Percentiles rank a stretch among this genome's conserved stretches.
phyloP scores from a whole-genome alignment of 2,329 filamentous ascomycete species.

The Colletotrichum phormii region DNA sequence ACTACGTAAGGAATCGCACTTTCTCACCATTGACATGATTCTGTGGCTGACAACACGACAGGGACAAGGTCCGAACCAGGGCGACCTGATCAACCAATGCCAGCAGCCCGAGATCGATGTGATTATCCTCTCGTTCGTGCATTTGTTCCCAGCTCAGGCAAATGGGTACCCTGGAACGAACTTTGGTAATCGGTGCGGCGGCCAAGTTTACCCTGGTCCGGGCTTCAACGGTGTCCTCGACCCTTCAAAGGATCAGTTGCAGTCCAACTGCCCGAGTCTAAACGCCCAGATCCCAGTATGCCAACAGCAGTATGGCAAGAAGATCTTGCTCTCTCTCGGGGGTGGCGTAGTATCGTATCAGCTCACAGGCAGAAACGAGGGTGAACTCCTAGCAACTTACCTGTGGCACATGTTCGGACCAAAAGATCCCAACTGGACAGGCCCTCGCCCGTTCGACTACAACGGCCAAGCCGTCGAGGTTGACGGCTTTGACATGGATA shows the following conservation, averaged over 20 bases:
- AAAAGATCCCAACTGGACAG: constrained; percentile 45
- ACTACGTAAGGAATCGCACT: constrained; percentile 48
- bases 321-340: constrained; percentile 54
- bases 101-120: constrained; percentile 53
- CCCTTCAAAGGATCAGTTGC: constrained; percentile 46
- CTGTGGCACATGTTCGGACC: constrained; percentile 56
- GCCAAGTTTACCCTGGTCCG: constrained; percentile 44
- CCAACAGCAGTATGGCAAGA: constrained; percentile 51
- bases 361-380: constrained; percentile 49
- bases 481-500: constrained; percentile 47
- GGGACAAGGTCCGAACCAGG: constrained; percentile 54
- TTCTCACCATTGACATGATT: too few species aligned
- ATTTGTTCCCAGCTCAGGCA: constrained; percentile 54
- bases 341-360: constrained; percentile 50
- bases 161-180: constrained; percentile 55
- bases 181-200: constrained; percentile 55
- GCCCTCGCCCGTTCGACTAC: constrained; percentile 37
- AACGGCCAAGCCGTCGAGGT: constrained; percentile 43
- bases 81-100: constrained; percentile 51
- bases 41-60: constrained; percentile 36
- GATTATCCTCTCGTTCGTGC: constrained; percentile 56
- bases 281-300: constrained; percentile 52
- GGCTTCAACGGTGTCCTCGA: constrained; percentile 47
- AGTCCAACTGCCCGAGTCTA: constrained; percentile 48
- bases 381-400: constrained; percentile 48